Evolutionary conservation across 2,329 filamentous ascomycete species (phyloP), one percentile per base, ranked within the genome.

Genomic region (Claviceps digitariae): DNA sequence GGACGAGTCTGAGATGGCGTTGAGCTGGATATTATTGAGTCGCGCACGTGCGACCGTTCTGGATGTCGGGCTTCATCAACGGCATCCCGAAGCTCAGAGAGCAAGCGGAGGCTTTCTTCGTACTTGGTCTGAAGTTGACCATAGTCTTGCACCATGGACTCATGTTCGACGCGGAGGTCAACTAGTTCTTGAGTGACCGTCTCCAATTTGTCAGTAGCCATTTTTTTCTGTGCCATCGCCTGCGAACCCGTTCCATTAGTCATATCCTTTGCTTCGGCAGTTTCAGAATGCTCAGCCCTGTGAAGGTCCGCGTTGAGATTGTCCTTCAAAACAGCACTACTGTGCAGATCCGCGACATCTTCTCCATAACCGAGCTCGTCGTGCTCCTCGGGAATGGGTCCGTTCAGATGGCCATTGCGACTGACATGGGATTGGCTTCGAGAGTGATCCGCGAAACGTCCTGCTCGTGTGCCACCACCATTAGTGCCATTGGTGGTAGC

Each of bases 191-290:
- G 89, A 0, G 86, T 93, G 43, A 97, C 86, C 41, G 77, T 84
- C 63, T 97, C 91, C 15, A 97, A 79, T 71, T 97, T 96, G 66
- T 97, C 91, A 7, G 87, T 86, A 52, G 96, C 87, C 61, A 90
- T 90, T 58, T 84, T 86, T 46, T 82, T 84, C 66, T 96, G 90
- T 0, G 87, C 86, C 15, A 87, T 83, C 64, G 81, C 93, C 57
- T 80, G 78, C 13, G 79, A 73, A 1, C 75, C 66, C n/a, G 29
- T 34, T 13, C 45, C 49, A 10, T 52, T 54, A 15, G 68, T 66
- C 38, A 74, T 72, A 57, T 75, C 76, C 17, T 73, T 71, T 20
- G 25, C n/a, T 12, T 52, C 52, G 15, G 17, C 23, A 5, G 34
- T 47, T 8, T 13, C 25, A 12, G 41, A 49, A 31, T 17, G 40